Base-by-base conservation (phyloP, 441 rosid species). In the Syzygium syzygioides region DNA sequence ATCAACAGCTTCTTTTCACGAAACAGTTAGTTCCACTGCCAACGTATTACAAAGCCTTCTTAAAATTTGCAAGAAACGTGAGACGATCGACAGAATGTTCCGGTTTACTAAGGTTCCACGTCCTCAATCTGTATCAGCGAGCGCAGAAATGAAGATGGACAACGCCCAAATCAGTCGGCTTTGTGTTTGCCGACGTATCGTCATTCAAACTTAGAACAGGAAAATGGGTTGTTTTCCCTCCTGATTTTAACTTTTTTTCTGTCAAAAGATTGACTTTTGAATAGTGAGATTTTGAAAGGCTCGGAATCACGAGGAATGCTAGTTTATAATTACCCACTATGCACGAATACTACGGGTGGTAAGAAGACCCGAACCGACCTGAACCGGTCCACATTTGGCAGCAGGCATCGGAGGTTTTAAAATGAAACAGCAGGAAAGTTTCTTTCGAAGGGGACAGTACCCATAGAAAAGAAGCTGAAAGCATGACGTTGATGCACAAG, bases 351-450 rank as follows among this genome's bases (percentile, higher is more conserved):
- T 10, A 4, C 0, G 64, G n/a, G n/a, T 59, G 64, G 11, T 4
- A 23, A 76, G 0, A 23, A 37, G 50, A 71, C 15, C 80, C 7
- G 9, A 71, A 0, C 4, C 4, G 15, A 37, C 14, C 52, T 4
- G 5, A 7, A 0, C 83, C n/a, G 5, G n/a, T n/a, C 45, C 8
- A 0, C 9, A 37, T 76, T 41, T 3, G 52, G 52, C 1, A 12
- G 52, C 0, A 71, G 83, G 15, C 9, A 23, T 76, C 26, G 6
- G 66, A 60, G 32, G 25, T 68, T 23, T 10, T 76, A 50, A 41
- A 37, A 76, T 23, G n/a, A 76, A 37, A 76, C 17, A 6, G 52
- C 17, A 76, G 52, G n/a, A 6, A 25, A 37, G n/a, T 37, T 23
- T 37, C n/a, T 45, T 11, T 3, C 83, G n/a, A 37, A 76, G 48